Evolutionary conservation across 352 stramenopile species (phyloP).

Genomic region (Phytophthora fragariae): DNA sequence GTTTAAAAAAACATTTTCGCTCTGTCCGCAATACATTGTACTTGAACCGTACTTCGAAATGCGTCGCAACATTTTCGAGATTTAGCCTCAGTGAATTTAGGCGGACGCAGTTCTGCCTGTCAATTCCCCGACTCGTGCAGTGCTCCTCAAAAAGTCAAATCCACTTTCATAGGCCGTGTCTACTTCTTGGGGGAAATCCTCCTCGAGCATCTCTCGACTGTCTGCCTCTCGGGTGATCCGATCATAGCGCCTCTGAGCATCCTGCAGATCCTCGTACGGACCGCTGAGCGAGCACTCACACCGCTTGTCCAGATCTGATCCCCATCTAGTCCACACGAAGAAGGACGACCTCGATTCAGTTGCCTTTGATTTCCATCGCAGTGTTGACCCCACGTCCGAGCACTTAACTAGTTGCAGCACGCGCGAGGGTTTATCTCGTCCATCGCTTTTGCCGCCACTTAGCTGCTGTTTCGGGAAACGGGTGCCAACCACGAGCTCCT

Average conservation of each 20-base stretch:
- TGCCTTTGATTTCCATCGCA: neutral
- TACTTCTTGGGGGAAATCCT: neutral
- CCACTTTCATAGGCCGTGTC: constrained; percentile 11
- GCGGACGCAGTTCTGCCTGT: neutral
- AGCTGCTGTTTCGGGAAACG: constrained; percentile 3
- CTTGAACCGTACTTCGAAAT: no score
- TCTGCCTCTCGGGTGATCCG: constrained; percentile 32
- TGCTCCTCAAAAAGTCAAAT: constrained; percentile 25
- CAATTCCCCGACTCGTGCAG: constrained; percentile 5
- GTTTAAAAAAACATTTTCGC: no score
- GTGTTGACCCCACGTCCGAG: neutral
- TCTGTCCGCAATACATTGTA: no score
- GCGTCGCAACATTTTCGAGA: no score
- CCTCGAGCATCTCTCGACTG: neutral
- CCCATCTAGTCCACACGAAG: neutral
- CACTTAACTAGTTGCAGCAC: constrained; percentile 31
- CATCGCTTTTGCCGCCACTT: neutral
- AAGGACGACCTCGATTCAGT: neutral
- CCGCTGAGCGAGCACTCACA: constrained; percentile 41
- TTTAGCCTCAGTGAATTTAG: no score
- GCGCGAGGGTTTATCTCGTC: constrained; percentile 5
- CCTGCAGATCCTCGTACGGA: constrained; percentile 44
- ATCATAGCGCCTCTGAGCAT: constrained; percentile 46
- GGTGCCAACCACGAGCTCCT: constrained; percentile 14
- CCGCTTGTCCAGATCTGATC: neutral